These are phyloP conservation scores for Aristolochia fimbriata DNA, from an alignment of 164 flowering plant genomes.

Conservation along the genomic window DNA sequence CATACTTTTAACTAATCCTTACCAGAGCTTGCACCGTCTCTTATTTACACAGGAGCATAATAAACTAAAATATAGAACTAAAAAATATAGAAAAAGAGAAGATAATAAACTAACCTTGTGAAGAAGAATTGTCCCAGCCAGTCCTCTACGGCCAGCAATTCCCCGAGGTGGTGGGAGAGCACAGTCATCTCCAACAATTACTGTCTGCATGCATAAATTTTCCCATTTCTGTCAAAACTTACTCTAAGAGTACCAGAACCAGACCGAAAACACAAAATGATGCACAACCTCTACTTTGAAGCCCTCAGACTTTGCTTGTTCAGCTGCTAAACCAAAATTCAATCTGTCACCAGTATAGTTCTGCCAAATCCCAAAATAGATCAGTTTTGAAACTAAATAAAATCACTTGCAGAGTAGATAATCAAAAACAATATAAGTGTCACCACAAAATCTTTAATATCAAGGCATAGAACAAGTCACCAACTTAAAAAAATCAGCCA, in stretches of 20 bases:
- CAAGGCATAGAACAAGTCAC: no score
- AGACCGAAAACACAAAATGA: not conserved
- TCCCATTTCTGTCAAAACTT: not conserved
- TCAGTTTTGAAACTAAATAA: not conserved
- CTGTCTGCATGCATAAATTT: conserved; percentile 38
- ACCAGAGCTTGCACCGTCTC: no score
- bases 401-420: not conserved
- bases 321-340: conserved; percentile 95
- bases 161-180: conserved; percentile 97
- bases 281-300: conserved; percentile 72
- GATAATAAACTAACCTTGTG: conserved; percentile 46
- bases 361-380: conserved; percentile 24
- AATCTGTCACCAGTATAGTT: conserved; percentile 96
- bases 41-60: no score
- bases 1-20: no score
- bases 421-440: not conserved
- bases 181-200: conserved; percentile 97
- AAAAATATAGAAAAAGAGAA: conserved; percentile 1
- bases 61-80: no score
- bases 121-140: conserved; percentile 92
- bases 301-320: conserved; percentile 95
- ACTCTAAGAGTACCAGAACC: not conserved
- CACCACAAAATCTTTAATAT: no score
- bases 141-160: conserved; percentile 89
- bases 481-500: not conserved